Conservation (phyloP, 495 filamentous ascomycete species). For the Penicillium cataractarum region DNA sequence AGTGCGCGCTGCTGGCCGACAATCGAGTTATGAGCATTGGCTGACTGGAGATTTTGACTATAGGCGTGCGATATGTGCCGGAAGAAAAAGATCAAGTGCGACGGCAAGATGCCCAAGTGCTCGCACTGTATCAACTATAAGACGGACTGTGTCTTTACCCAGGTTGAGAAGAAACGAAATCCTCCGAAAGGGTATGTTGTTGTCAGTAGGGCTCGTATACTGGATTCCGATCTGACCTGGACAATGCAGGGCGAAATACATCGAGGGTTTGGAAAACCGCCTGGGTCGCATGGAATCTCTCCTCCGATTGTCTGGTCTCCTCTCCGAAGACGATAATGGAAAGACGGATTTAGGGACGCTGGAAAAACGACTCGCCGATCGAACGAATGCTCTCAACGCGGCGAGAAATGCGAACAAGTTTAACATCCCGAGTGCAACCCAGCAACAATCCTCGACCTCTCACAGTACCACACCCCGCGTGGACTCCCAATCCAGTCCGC, state of each 20-base stretch:
- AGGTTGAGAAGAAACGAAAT: conserved; percentile 97
- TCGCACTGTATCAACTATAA: conserved; percentile 98
- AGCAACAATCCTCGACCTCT: conserved; percentile 36
- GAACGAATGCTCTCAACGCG: conserved; percentile 47
- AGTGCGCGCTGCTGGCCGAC: conserved; percentile 48
- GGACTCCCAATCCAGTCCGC: conserved; percentile 60
- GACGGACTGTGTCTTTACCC: conserved; percentile 95
- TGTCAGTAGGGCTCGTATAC: not conserved
- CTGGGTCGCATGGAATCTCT: conserved; percentile 92
- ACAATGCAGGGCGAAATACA: conserved; percentile 83
- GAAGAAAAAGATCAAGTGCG: conserved; percentile 99
- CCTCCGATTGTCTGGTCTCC: conserved; percentile 80
- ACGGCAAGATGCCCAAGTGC: conserved; percentile 93
- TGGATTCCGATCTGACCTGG: conserved; percentile 9
- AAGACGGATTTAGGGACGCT: conserved; percentile 86
- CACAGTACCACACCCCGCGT: conserved; percentile 50
- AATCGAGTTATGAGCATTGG: not conserved
- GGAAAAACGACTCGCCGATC: conserved; percentile 79
- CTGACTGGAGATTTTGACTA: conserved; percentile 3
- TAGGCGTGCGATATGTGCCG: conserved; percentile 99
- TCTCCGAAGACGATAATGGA: conserved; percentile 85
- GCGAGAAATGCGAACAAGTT: conserved; percentile 39
- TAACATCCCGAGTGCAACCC: conserved; percentile 29
- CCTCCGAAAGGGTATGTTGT: conserved; percentile 87
- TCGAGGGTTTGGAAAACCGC: conserved; percentile 94